Base-by-base conservation (phyloP, 2,329 filamentous ascomycete species). In the Penicillium sp. region DNA sequence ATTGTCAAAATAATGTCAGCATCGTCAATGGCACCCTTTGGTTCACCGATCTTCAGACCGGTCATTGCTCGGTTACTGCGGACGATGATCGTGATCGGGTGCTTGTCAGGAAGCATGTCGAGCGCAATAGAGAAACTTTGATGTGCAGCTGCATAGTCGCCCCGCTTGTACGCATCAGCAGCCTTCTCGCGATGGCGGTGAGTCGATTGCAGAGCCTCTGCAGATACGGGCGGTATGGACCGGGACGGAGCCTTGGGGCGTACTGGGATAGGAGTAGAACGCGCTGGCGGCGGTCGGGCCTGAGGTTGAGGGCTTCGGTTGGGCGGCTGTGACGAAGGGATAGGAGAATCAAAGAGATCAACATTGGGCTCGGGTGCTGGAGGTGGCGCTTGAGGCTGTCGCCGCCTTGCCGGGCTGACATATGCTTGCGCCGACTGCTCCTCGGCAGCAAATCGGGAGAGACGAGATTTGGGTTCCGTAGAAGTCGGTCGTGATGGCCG, bases 41-140 rank as follows among this genome's bases (percentile, higher is more conserved):
- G 91, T 70, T 96, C 92, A 51, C 95, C 95, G 0, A 91, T 94
- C 78, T 98, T 98, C 59, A 98, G 83, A 3, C 90, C 89, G 0
- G 94, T 97, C 66, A 98, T 83, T 4, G 95, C 91, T 57, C 92
- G 91, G 75, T 99, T 99, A 70, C 91, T 94, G 24, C 96, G 87
- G 7, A 98, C 85, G n/a, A 98, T 83, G 62, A 98, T 95, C 19
- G 87, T 87, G 26, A 98, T 83, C 0, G 94, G 94, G 75, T 99
- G 95, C 4, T 84, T 85, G 15, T 86, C 78, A 1, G 95, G 95
- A 35, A 99, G 83, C 40, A 88, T 86, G 1, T 85, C 81, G 2
- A 99, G 82, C 1, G 95, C 92, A 33, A 86, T 85, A 0, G 91
- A 88, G 76, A 98, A 99, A 0, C 90, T 89, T 22, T 88, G 84